Base-by-base conservation (phyloP, 768 basidiomycete genomes). In the Fomitopsis pulvina region DNA sequence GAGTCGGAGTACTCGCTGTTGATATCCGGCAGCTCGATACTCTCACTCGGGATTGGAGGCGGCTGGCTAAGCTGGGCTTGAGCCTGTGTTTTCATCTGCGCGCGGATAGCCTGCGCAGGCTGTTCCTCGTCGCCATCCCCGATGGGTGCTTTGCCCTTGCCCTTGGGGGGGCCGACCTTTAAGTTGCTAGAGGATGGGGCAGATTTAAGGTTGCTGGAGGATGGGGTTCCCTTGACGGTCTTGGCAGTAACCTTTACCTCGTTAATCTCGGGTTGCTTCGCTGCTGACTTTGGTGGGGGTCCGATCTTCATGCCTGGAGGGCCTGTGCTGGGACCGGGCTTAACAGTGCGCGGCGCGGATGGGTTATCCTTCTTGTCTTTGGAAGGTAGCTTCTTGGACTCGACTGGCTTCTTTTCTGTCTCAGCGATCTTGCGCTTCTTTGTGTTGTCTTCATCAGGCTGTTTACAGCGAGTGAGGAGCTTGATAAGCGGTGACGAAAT, bases 1-100 rank as follows among this genome's bases (percentile, higher is more conserved):
- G 93, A 96, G 66, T 94, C 90, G 4, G 93, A 96, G 67, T 97
- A 98, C 60, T 97, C 95, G 68, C 89, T 92, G 60, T 92, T 87
- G 61, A 96, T 92, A 41, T 98, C 95, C 0, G 95, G 94, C 16
- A 99, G 73, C 59, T 93, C 92, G 58, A 94, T 90, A 62, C 76
- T 82, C 71, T 92, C 87, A 16, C 82, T 63, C 18, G 64, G 53
- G 49, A 84, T 64, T 9, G 80, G 76, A 32, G 63, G 60, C 30
- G 68, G 63, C 30, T 70, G 67, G 47, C 77, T 73, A 38, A 66
- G 65, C 12, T 79, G 75, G 22, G 83, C 83, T 51, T 81, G 75
- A 48, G 85, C 68, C 55, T 85, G 81, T 25, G 83, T 78, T 61
- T 82, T 81, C 21, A 85, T 85, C 60, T 83, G 82, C 2, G 70